Evolutionary conservation across 2,329 filamentous ascomycete genomes (phyloP), one percentile per base, ranked within the genome.

Genomic region (Ophiostoma montium): DNA sequence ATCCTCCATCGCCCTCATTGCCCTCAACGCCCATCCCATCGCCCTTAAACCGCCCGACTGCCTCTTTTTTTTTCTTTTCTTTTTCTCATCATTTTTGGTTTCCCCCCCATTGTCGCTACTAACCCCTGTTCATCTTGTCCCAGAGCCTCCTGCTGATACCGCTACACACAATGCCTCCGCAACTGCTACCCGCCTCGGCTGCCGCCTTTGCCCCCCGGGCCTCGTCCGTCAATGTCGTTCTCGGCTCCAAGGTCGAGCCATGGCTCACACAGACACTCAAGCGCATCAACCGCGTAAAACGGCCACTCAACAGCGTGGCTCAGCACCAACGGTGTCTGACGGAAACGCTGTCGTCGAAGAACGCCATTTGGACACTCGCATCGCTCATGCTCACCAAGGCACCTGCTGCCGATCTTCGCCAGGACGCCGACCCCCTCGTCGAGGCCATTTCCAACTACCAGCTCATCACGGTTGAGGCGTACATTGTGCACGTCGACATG

Each of bases 401-500:
- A 19, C 87, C 90, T 53, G 86, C 95, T 60, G 70, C 86, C 36
- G 86, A 95, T 59, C 75, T 95, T 63, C 80, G 79, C 65, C 82
- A 82, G 66, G 87, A 95, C 62, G 70, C 78, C 47, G 86, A 94
- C 63, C 84, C 85, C 42, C 72, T 94, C 56, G 74, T 90, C 57
- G 88, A 95, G 68, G 86, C 85, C 55, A 70, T 95, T 55, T 87
- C 85, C 76, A 94, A 94, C 75, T 92, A 90, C 67, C 84, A 94
- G 70, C 78, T 95, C 62, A 72, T 95, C 61, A 87, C 95, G 64
- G 72, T 96, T 59, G 89, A 96, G 69, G 92, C 92, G 47, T 98
- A 98, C 65, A 90, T 96, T 59, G 92, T 98, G 53, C 90, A 96
- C 67, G 88, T 98, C 67, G 92, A 98, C 71, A 95, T 96, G 88